Conservation (phyloP, 768 basidiomycete species). For the Sporobolomyces roseus region DNA sequence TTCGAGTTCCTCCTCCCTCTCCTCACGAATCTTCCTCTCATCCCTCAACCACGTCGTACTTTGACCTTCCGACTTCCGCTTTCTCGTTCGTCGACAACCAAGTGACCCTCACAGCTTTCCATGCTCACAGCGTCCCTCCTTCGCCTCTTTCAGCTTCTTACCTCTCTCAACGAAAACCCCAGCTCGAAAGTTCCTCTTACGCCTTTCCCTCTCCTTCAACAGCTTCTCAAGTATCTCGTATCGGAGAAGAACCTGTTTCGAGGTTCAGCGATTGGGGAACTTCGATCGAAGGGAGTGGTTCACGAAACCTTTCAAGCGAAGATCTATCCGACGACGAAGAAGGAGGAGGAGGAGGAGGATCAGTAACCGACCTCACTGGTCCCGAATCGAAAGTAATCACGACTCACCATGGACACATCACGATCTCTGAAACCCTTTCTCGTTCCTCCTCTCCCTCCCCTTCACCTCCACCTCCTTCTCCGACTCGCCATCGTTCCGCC, state of each 20-base stretch:
- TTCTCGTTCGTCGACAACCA: background rate
- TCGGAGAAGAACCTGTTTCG: background rate
- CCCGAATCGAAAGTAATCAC: too few species aligned
- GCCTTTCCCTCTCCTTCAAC: background rate
- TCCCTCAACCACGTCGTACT: background rate
- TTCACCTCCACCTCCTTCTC: background rate
- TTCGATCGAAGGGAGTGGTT: background rate
- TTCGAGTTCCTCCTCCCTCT: conserved; percentile 1
- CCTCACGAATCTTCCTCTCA: background rate
- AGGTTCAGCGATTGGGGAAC: conserved; percentile 19
- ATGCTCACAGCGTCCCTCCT: conserved; percentile 2
- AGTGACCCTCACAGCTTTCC: background rate
- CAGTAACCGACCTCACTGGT: background rate
- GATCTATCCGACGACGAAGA: background rate
- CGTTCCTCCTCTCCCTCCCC: too few species aligned
- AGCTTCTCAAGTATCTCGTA: background rate
- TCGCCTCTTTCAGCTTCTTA: background rate
- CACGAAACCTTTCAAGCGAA: background rate
- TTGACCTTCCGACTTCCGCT: background rate
- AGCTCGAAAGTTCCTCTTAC: background rate
- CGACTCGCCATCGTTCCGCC: background rate
- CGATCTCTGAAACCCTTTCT: too few species aligned
- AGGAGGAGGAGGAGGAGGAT: background rate
- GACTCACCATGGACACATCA: too few species aligned
- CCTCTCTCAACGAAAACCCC: too few species aligned